Base-by-base conservation (phyloP, 208 protist species). In the Vickermania ingenoplastis region DNA sequence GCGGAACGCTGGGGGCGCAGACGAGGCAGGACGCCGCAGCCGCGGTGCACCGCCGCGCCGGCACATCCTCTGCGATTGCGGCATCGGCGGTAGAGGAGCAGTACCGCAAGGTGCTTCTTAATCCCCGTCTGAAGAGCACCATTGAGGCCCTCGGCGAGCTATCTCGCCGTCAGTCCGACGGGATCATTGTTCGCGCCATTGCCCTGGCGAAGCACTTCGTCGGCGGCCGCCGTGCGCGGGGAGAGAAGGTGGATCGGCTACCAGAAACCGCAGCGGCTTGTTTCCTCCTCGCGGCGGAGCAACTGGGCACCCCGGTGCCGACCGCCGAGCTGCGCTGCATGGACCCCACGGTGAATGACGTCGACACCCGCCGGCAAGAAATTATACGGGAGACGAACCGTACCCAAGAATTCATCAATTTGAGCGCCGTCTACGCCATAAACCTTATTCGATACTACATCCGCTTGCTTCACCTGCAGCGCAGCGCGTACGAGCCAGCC, bases 381-480 rank as follows among this genome's bases (percentile, higher is more conserved):
- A 63, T 89, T 14, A 60, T 89, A 7, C 48, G 57, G 14, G 81
- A 81, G 25, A 53, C 68, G 3, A 36, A 64, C 13, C 53, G 86
- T 31, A 53, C 58, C 11, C 59, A 66, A 22, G 66, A 77, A 54
- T 70, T 86, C 57, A 54, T 25, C 21, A 57, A 41, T 2, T 50
- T 87, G 23, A 66, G 73, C 4, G 45, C 54, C 11, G 55, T 67
- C 29, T 79, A 74, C 61, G 69, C 63, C 17, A 59, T 68, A 4
- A 73, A 85, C 51, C 67, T 92, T 0, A 53, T 83, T 0, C 63
- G 64, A n/a, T 69, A 75, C 65, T 92, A 92, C 56, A 56, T 92
- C 1, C 73, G 75, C 29, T 74, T 83, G 22, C 67, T 87, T 31
- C 65, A 81, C 29, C 63, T 89, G 28, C 79, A 75, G 29, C 59